These are phyloP conservation scores for Wickerhamomyces tratensis DNA, from an alignment of 805 yeast genomes.

Conservation along the genomic window DNA sequence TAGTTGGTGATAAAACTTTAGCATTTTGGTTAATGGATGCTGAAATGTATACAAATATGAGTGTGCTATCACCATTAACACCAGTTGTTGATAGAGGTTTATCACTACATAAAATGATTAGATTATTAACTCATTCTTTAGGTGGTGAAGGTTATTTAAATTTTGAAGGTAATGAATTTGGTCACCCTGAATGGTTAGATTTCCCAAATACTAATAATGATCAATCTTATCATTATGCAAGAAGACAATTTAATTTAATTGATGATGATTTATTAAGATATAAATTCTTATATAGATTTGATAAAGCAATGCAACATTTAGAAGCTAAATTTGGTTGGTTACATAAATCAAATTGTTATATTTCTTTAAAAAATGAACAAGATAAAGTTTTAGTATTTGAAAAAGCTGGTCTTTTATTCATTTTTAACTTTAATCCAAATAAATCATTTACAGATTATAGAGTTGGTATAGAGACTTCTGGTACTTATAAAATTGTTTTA, in stretches of 20 bases:
- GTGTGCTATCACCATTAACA: slow-evolving; percentile 60
- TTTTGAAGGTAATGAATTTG: slow-evolving; percentile 97
- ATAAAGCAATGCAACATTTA: slow-evolving; percentile 69
- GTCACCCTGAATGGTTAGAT: slow-evolving; percentile 98
- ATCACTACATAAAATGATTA: slow-evolving; percentile 82
- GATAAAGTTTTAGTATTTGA: slow-evolving; percentile 89
- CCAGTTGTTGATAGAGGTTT: slow-evolving; percentile 83
- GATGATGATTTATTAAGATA: slow-evolving; percentile 77
- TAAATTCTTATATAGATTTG: slow-evolving; percentile 72
- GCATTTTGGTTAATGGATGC: slow-evolving; percentile 99
- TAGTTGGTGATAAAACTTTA: slow-evolving; percentile 92
- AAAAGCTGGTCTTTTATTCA: slow-evolving; percentile 73
- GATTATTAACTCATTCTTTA: slow-evolving; percentile 78
- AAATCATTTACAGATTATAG: slow-evolving; percentile 79
- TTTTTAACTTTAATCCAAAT: slow-evolving; percentile 86
- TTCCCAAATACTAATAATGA: slow-evolving; percentile 88
- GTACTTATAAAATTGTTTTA: slow-evolving; percentile 64
- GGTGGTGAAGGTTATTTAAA: slow-evolving; percentile 97
- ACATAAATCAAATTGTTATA: slow-evolving; percentile 61
- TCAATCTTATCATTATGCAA: slow-evolving; percentile 86
- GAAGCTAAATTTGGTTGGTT: slow-evolving; percentile 71
- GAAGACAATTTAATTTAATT: slow-evolving; percentile 86
- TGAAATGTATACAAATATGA: slow-evolving; percentile 96
- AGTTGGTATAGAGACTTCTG: slow-evolving; percentile 79
- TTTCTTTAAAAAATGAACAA: slow-evolving; percentile 77